phyloP scores from a whole-genome alignment of 2,329 filamentous ascomycete species.

The Iodosphaeria phyllophila region DNA sequence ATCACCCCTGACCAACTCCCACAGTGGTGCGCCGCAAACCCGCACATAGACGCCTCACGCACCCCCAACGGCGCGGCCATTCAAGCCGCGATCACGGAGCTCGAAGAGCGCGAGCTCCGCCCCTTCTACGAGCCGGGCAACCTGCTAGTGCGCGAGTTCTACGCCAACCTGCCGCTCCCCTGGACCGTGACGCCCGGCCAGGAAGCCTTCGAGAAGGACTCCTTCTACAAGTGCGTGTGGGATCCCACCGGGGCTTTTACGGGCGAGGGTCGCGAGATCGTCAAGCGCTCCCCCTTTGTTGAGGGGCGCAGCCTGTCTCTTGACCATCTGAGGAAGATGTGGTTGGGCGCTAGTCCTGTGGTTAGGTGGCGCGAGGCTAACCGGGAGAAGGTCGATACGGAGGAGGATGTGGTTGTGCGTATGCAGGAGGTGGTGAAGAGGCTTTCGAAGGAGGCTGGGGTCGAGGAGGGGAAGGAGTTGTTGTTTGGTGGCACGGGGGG shows the following conservation, averaged over 20 bases:
- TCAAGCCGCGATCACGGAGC: constrained; percentile 18
- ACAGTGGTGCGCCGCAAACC: too few relatives aligned
- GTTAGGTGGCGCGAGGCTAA: constrained; percentile 25
- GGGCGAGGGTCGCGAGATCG: constrained; percentile 7
- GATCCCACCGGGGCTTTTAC: constrained; percentile 10
- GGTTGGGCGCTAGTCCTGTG: constrained; percentile 19
- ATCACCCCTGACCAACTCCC: too few relatives aligned
- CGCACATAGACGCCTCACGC: too few relatives aligned
- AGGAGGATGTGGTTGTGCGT: constrained; percentile 17
- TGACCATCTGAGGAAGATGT: constrained; percentile 15
- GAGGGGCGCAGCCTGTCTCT: constrained; percentile 9
- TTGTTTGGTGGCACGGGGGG: constrained; percentile 6
- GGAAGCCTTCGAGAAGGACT: constrained; percentile 17
- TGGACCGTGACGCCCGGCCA: constrained; percentile 22
- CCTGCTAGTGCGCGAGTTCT: constrained; percentile 17
- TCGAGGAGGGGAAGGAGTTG: constrained; percentile 14
- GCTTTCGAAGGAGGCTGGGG: constrained; percentile 14
- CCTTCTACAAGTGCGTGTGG: constrained; percentile 25
- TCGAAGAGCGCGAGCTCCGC: constrained; percentile 16
- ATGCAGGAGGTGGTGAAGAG: constrained; percentile 10
- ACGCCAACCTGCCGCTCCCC: constrained; percentile 24
- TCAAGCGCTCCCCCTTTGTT: too few relatives aligned
- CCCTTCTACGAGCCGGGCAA: constrained; percentile 24
- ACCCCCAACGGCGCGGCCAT: constrained; percentile 21
- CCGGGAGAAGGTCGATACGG: constrained; percentile 19